Conservation (phyloP, 345 rosid genomes). For the Rhodamnia argentea region DNA sequence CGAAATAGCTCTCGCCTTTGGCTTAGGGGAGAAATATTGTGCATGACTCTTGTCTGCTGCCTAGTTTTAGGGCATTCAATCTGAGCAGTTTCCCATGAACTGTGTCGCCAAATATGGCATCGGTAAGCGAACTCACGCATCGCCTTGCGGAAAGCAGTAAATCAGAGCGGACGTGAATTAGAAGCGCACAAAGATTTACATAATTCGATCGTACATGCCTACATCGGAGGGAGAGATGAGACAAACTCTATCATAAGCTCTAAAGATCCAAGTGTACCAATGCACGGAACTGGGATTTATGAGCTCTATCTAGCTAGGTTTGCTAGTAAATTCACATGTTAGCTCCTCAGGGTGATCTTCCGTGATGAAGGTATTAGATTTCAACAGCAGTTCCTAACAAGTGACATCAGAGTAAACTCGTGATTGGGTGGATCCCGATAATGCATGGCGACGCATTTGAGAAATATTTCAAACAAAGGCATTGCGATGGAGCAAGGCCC, state of each 20-base stretch:
- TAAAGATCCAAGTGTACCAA: no score
- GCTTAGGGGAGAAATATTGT: not conserved
- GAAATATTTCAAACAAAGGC: no score
- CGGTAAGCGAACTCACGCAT: not conserved
- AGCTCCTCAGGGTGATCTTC: no score
- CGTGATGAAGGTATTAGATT: no score
- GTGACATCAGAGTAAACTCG: no score
- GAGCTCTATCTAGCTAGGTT: no score
- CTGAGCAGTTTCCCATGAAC: fast-evolving
- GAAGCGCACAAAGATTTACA: not conserved
- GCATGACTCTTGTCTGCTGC: not conserved
- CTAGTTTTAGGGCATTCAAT: not conserved
- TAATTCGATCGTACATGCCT: not conserved
- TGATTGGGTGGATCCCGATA: no score
- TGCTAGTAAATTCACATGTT: no score
- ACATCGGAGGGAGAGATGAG: not conserved
- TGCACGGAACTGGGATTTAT: no score
- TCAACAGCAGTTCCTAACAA: no score
- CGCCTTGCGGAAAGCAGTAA: not conserved
- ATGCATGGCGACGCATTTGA: no score
- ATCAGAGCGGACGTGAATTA: not conserved
- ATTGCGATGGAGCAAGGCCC: no score
- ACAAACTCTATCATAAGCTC: not conserved
- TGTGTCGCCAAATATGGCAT: not conserved
- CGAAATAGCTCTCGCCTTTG: not conserved